Evolutionary conservation across 108 stramenopile species (phyloP).

Genomic region (Skeletonema costatum): DNA sequence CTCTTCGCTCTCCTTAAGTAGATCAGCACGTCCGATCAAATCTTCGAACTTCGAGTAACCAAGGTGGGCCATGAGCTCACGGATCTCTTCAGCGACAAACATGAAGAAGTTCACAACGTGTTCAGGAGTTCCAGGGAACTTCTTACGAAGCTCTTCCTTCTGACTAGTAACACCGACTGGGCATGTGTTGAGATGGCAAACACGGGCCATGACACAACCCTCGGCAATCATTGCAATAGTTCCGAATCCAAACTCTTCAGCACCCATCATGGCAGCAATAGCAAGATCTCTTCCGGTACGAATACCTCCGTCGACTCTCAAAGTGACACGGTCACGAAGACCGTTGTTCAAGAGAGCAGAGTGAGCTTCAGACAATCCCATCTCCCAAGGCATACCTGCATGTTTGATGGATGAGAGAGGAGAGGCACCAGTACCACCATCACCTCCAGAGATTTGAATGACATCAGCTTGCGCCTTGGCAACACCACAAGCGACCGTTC

Average conservation of each 20-base stretch:
- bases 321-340: conserved; percentile 86
- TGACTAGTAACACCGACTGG: conserved; percentile 96
- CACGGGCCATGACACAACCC: conserved; percentile 96
- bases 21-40: conserved; percentile 91
- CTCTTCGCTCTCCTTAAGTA: conserved; percentile 69
- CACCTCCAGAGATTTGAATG: conserved; percentile 92
- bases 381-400: conserved; percentile 93
- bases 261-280: conserved; percentile 90
- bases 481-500: conserved; percentile 95
- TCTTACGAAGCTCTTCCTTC: conserved; percentile 94
- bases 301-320: conserved; percentile 93
- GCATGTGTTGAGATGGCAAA: conserved; percentile 96
- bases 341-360: conserved; percentile 86
- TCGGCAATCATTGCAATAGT: conserved; percentile 96
- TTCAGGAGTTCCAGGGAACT: conserved; percentile 96
- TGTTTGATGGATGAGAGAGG: conserved; percentile 92
- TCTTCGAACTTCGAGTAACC: conserved; percentile 94
- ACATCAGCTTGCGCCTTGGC: conserved; percentile 96
- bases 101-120: conserved; percentile 97
- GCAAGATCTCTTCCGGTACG: conserved; percentile 92
- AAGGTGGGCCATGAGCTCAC: conserved; percentile 84
- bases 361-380: conserved; percentile 93
- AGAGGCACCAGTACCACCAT: conserved; percentile 95
- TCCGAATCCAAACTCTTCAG: conserved; percentile 93
- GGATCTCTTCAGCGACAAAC: conserved; percentile 92